A percentile compares a stretch with the other conserved stretches of the same genome.
Conservation (phyloP, 164 flowering plant species). For the Vitis rupestris region DNA sequence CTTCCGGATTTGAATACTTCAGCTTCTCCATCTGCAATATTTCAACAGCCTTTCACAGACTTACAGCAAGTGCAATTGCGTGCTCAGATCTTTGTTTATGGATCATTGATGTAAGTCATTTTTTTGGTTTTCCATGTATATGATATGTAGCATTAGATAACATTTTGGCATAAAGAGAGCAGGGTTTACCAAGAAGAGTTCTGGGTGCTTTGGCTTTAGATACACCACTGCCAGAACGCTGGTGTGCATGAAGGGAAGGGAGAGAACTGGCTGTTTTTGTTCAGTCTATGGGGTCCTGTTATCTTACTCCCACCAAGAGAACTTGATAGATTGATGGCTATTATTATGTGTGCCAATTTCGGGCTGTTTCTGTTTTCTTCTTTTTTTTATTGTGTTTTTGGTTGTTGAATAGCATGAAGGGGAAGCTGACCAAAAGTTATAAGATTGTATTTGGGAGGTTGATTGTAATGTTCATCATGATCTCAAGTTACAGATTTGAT, state of each 20-base stretch:
- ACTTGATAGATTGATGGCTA: background rate
- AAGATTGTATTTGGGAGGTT: background rate
- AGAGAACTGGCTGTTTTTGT: background rate
- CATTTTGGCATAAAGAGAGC: background rate
- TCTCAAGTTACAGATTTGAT: background rate
- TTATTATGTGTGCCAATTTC: background rate
- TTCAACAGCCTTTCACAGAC: slow-evolving; percentile 83
- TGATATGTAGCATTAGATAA: background rate
- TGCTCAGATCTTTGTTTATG: slow-evolving; percentile 98
- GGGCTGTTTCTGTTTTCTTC: too few relatives aligned
- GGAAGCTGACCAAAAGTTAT: too few relatives aligned
- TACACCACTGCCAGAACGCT: background rate
- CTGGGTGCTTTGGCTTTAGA: background rate
- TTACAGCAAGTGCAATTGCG: slow-evolving; percentile 95
- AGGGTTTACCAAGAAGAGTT: background rate
- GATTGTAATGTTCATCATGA: background rate
- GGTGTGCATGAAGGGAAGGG: background rate
- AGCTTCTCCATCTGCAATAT: slow-evolving; percentile 37
- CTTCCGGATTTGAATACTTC: slow-evolving; percentile 71
- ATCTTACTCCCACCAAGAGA: background rate
- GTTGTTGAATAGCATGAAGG: too few relatives aligned
- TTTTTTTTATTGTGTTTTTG: too few relatives aligned
- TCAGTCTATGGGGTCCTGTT: background rate
- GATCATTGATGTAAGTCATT: slow-evolving; percentile 85
- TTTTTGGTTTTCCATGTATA: background rate